A percentile compares a stretch with the other conserved stretches of the same genome.
These are phyloP conservation scores for Huntiella omanensis DNA, from an alignment of 2,329 filamentous ascomycete genomes.

Conservation along the genomic window DNA sequence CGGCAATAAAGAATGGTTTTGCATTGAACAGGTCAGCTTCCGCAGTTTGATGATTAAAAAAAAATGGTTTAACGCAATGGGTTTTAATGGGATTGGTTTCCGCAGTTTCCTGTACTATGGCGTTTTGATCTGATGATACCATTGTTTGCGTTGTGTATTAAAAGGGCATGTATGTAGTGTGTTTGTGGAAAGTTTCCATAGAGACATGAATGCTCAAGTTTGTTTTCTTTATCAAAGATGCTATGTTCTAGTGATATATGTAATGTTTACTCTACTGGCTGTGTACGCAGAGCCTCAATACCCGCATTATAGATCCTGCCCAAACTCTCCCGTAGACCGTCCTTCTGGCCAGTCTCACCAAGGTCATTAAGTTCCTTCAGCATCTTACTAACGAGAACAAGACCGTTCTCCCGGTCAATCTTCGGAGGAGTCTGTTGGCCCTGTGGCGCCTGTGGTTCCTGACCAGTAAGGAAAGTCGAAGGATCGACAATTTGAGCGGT, in stretches of 20 bases:
- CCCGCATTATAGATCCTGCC: constrained; percentile 32
- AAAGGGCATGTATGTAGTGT: no score
- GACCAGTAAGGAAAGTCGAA: constrained; percentile 16
- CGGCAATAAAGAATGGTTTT: constrained; percentile 20
- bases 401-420: constrained; percentile 38
- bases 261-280: no score
- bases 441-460: constrained; percentile 13
- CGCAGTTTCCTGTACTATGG: constrained; percentile 19
- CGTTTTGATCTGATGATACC: constrained; percentile 11
- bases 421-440: background rate
- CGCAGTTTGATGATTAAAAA: constrained; percentile 10
- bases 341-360: background rate
- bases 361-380: constrained; percentile 22
- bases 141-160: constrained; percentile 1
- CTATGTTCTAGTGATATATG: no score
- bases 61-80: constrained; percentile 13
- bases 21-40: background rate
- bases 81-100: constrained; percentile 19
- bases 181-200: constrained; percentile 1
- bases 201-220: constrained; percentile 1
- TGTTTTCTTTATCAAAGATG: background rate
- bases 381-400: constrained; percentile 39
- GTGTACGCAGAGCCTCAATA: constrained; percentile 23
- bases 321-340: constrained; percentile 20
- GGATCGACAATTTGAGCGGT: constrained; percentile 11